phyloP scores from a whole-genome alignment of 768 basidiomycete species.

The Termitomyces titanicus region DNA sequence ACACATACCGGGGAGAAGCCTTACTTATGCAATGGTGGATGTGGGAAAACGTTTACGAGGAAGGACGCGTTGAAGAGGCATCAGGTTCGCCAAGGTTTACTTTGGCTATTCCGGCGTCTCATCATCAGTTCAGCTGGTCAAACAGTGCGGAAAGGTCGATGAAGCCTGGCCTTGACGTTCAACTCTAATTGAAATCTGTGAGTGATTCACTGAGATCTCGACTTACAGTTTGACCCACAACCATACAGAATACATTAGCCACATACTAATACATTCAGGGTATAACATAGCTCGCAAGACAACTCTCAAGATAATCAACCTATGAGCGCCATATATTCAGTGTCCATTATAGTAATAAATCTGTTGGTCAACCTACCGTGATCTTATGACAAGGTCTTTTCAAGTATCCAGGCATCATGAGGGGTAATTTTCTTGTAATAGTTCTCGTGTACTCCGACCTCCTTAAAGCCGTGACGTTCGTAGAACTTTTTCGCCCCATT shows the following conservation, averaged over 20 bases:
- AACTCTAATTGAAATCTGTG: slow-evolving; percentile 1
- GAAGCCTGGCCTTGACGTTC: slow-evolving; percentile 35
- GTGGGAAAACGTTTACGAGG: slow-evolving; percentile 83
- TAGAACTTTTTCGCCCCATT: slow-evolving; percentile 76
- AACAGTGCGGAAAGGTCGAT: slow-evolving; percentile 73
- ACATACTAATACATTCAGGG: slow-evolving; percentile 8
- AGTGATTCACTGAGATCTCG: background rate
- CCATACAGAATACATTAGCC: slow-evolving; percentile 10
- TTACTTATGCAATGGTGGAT: slow-evolving; percentile 78
- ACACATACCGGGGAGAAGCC: slow-evolving; percentile 87
- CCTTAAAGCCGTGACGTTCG: slow-evolving; percentile 76
- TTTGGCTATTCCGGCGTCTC: slow-evolving; percentile 9
- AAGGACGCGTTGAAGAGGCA: slow-evolving; percentile 86
- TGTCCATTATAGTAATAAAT: background rate
- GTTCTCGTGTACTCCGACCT: slow-evolving; percentile 58
- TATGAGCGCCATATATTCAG: background rate
- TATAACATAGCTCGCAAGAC: slow-evolving; percentile 13
- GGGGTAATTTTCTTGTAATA: slow-evolving; percentile 92
- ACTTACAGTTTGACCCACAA: background rate
- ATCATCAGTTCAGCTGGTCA: slow-evolving; percentile 55
- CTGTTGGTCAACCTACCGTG: background rate
- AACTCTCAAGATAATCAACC: slow-evolving; percentile 4
- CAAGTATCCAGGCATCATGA: slow-evolving; percentile 83
- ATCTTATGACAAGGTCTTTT: slow-evolving; percentile 44
- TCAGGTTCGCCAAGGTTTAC: slow-evolving; percentile 47